A percentile compares a stretch with the other conserved stretches of the same genome.
Evolutionary conservation across 2,329 filamentous ascomycete species (phyloP).

Genomic region (Diplodia corticola): DNA sequence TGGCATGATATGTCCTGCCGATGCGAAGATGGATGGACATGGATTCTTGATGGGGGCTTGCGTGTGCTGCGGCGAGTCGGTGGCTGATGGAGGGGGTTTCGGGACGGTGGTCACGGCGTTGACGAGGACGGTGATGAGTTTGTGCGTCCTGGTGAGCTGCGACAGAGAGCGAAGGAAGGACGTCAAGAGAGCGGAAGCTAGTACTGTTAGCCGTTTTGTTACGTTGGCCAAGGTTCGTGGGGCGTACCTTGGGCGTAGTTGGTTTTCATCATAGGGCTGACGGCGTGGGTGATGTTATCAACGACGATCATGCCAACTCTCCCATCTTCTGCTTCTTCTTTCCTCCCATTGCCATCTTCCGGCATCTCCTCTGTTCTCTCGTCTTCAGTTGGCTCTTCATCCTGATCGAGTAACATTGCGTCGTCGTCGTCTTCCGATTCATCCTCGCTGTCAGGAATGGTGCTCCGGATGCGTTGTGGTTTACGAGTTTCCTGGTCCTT

Average conservation of each 20-base stretch:
- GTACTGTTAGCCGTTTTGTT: neutral
- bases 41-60: conserved; percentile 19
- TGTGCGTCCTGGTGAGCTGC: conserved; percentile 40
- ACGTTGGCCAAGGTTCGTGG: neutral
- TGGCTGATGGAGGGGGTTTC: neutral
- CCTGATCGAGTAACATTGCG: conserved; percentile 39
- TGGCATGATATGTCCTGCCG: conserved; percentile 34
- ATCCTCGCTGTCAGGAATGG: conserved; percentile 38
- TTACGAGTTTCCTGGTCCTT: neutral
- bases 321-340: neutral
- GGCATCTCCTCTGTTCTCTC: conserved; percentile 1
- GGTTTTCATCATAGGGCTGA: conserved; percentile 41
- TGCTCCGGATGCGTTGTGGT: conserved; percentile 20
- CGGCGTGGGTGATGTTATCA: conserved; percentile 42
- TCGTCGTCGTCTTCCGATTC: conserved; percentile 39
- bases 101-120: conserved; percentile 34
- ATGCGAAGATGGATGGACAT: conserved; percentile 44
- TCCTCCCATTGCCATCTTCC: neutral
- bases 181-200: conserved; percentile 44
- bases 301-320: conserved; percentile 40
- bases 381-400: no score
- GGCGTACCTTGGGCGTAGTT: conserved; percentile 38
- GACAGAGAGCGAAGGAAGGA: conserved; percentile 45
- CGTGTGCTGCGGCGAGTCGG: conserved; percentile 11
- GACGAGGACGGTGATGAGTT: conserved; percentile 44